A percentile compares a stretch with the other conserved stretches of the same genome.
Evolutionary conservation across 2,329 filamentous ascomycete genomes (phyloP).

Genomic region (Alternaria tenuissima): DNA sequence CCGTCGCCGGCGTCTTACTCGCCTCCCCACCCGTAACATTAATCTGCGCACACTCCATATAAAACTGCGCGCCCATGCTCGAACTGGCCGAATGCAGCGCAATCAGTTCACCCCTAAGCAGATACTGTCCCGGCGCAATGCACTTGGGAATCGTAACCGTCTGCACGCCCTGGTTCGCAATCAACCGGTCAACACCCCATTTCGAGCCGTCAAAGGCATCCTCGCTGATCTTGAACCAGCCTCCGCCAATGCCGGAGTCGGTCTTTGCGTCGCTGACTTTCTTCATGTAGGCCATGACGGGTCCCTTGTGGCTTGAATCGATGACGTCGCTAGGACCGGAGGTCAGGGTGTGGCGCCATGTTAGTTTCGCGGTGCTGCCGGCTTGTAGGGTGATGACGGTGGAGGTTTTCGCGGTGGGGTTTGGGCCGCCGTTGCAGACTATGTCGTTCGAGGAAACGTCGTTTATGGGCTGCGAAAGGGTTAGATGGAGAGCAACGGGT

Average conservation of each 20-base stretch:
- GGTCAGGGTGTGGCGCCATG: constrained; percentile 66
- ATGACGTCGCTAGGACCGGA: constrained; percentile 61
- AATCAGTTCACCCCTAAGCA: constrained; percentile 56
- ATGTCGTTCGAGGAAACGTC: constrained; percentile 64
- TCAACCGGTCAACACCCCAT: constrained; percentile 48
- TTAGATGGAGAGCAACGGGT: neutral
- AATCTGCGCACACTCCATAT: constrained; percentile 50
- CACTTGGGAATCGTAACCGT: constrained; percentile 48
- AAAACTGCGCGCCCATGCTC: constrained; percentile 54
- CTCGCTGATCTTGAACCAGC: constrained; percentile 32
- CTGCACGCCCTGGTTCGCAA: constrained; percentile 55
- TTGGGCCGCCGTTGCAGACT: constrained; percentile 66
- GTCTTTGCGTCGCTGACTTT: constrained; percentile 61
- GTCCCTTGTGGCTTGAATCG: constrained; percentile 65
- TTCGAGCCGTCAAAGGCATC: constrained; percentile 49
- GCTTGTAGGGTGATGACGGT: constrained; percentile 53
- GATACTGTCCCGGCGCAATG: constrained; percentile 52
- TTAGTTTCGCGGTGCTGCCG: constrained; percentile 61
- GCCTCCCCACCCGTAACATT: constrained; percentile 40
- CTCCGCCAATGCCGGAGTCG: constrained; percentile 38
- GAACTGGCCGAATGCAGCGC: constrained; percentile 48
- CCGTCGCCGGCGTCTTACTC: constrained; percentile 36
- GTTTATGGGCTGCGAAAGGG: constrained; percentile 54
- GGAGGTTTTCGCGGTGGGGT: constrained; percentile 51
- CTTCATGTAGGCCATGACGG: constrained; percentile 65